These are phyloP conservation scores for Pleurotus ostreatus DNA, from an alignment of 768 basidiomycete species.

Conservation along the genomic window DNA sequence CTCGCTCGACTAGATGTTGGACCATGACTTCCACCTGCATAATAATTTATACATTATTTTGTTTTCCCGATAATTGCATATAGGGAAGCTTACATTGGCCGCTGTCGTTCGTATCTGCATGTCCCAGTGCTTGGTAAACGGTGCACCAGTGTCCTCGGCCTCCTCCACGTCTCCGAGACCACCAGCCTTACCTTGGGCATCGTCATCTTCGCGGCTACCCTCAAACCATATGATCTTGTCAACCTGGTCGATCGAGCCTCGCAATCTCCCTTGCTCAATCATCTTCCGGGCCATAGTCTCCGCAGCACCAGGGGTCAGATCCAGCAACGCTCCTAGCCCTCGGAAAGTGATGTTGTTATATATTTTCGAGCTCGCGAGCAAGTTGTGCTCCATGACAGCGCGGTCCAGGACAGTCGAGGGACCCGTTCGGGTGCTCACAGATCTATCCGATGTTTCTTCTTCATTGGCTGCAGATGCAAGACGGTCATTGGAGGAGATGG, in stretches of 20 bases:
- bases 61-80: background rate
- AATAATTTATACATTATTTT: slow-evolving; percentile 7
- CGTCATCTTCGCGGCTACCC: slow-evolving; percentile 79
- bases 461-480: slow-evolving; percentile 61
- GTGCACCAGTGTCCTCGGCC: slow-evolving; percentile 82
- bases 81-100: slow-evolving; percentile 58
- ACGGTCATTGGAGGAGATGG: slow-evolving; percentile 79
- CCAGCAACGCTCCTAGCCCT: slow-evolving; percentile 87
- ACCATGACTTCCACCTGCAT: slow-evolving; percentile 80
- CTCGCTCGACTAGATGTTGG: slow-evolving; percentile 73
- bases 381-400: slow-evolving; percentile 98
- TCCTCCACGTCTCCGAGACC: slow-evolving; percentile 88
- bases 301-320: slow-evolving; percentile 87
- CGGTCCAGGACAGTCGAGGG: slow-evolving; percentile 95
- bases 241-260: slow-evolving; percentile 94
- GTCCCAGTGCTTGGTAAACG: slow-evolving; percentile 96
- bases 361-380: slow-evolving; percentile 93
- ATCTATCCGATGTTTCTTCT: slow-evolving; percentile 29
- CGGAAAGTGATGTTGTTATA: slow-evolving; percentile 97
- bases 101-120: slow-evolving; percentile 86
- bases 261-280: slow-evolving; percentile 95
- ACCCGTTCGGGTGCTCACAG: slow-evolving; percentile 71
- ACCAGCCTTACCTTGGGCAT: slow-evolving; percentile 91
- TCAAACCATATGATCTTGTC: slow-evolving; percentile 95
- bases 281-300: slow-evolving; percentile 98